Evolutionary conservation across 2,329 filamentous ascomycete species (phyloP), one percentile per base, ranked within the genome.

Genomic region (Chaetothyriales sp.): DNA sequence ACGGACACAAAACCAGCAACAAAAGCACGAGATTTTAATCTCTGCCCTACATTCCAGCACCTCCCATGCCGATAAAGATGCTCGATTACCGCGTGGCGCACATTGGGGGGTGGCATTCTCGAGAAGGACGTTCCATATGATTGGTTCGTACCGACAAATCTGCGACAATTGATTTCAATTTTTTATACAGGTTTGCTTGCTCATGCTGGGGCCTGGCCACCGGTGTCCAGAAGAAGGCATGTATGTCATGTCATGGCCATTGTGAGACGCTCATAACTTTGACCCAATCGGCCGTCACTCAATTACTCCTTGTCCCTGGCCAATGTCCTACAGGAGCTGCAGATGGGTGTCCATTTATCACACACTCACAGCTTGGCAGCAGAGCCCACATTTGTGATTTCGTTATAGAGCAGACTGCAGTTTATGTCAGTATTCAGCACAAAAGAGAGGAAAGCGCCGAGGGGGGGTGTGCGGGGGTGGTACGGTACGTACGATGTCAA

Each of bases 331-430:
- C 33, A 10, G 10, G 15, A 46, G 18, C 25, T 46, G 37, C 44
- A 15, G 33, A 40, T 15, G 10, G 4, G 9, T 40, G 33, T 40
- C 15, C 2, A 15, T 40, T 40, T 40, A 10, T 15, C 2, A 5
- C 33, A 2, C 10, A 40, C 53, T 72, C 69, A 84, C 66, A 84
- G 68, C 70, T 84, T 84, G n/a, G 81, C 78, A 55, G 79, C 54
- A 40, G 56, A 54, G 56, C 85, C 85, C 53, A 86, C 77, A 54
- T 81, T 80, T 18, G 86, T 89, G 65, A 94, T 92, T 69, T 92
- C 86, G 62, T 90, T 86, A 70, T 94, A 94, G 48, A 95, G 71
- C 60, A 95, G 71, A 49, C 85, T 92, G n/a, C 52, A 57, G 37
- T 19, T 40, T 7, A 47, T 18, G 20, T 28, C 49, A 28, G 22